Conservation (phyloP, 2,329 filamentous ascomycete species). For the Aspergillus chevalieri region DNA sequence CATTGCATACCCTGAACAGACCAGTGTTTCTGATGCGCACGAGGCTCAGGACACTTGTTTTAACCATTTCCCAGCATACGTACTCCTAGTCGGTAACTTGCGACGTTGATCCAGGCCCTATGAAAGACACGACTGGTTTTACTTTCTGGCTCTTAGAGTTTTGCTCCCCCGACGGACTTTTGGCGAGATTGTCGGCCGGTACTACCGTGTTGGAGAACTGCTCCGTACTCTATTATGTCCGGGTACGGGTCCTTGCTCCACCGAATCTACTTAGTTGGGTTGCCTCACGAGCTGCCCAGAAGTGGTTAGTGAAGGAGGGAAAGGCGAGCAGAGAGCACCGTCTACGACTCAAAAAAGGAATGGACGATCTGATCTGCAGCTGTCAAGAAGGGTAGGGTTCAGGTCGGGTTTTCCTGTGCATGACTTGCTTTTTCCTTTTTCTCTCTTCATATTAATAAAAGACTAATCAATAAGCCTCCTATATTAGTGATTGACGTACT, state of each 20-base stretch:
- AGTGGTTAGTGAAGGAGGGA: too few species aligned
- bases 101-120: not conserved
- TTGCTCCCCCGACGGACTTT: not conserved
- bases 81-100: not conserved
- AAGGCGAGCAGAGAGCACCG: not conserved
- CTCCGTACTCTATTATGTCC: not conserved
- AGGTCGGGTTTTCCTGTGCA: not conserved
- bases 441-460: not conserved
- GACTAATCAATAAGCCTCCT: not conserved
- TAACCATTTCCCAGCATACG: too few species aligned
- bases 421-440: slow-evolving; percentile 1
- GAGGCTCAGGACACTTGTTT: too few species aligned
- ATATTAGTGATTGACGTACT: too few species aligned
- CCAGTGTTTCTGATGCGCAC: too few species aligned
- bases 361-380: not conserved
- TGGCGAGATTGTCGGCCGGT: not conserved
- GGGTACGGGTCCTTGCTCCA: not conserved
- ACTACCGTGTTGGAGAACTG: not conserved
- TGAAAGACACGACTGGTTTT: not conserved
- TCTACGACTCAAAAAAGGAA: not conserved
- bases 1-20: too few species aligned
- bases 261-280: not conserved
- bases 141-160: not conserved
- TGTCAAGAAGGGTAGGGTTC: not conserved
- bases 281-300: not conserved